A percentile compares a stretch with the other conserved stretches of the same genome.
Conservation (phyloP, 2,329 filamentous ascomycete genomes). For the Verticillium dahliae region DNA sequence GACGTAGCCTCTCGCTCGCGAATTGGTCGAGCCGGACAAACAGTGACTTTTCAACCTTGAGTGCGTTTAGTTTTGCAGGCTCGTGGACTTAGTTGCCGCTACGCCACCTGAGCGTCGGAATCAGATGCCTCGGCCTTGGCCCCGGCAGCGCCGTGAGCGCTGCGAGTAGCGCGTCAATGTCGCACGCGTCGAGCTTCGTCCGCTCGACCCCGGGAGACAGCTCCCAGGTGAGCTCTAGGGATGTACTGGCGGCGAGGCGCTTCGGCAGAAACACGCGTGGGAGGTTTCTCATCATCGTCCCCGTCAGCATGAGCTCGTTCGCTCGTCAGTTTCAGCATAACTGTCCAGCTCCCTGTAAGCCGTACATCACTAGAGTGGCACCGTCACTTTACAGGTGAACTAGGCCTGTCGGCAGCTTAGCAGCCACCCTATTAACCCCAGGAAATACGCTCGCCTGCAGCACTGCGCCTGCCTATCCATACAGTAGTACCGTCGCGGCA, state of each 20-base stretch:
- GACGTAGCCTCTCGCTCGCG: not conserved
- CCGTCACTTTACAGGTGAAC: not conserved
- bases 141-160: not conserved
- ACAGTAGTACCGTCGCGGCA: not conserved
- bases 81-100: not conserved
- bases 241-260: conserved; percentile 13
- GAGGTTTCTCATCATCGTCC: conserved; percentile 11
- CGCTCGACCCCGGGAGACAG: not conserved
- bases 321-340: conserved; percentile 21
- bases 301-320: conserved; percentile 18
- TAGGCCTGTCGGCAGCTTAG: conserved; percentile 21
- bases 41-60: not conserved
- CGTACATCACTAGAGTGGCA: not conserved
- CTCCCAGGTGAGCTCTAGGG: conserved; percentile 18
- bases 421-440: conserved; percentile 23
- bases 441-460: conserved; percentile 6
- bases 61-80: not conserved
- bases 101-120: not conserved
- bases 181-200: not conserved
- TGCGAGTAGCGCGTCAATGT: not conserved
- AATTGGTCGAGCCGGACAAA: not conserved
- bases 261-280: conserved; percentile 13
- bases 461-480: not conserved
- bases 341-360: conserved; percentile 4
- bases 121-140: not conserved